Base-by-base conservation (phyloP, 2,329 filamentous ascomycete genomes). In the Periconia macrospinosa region DNA sequence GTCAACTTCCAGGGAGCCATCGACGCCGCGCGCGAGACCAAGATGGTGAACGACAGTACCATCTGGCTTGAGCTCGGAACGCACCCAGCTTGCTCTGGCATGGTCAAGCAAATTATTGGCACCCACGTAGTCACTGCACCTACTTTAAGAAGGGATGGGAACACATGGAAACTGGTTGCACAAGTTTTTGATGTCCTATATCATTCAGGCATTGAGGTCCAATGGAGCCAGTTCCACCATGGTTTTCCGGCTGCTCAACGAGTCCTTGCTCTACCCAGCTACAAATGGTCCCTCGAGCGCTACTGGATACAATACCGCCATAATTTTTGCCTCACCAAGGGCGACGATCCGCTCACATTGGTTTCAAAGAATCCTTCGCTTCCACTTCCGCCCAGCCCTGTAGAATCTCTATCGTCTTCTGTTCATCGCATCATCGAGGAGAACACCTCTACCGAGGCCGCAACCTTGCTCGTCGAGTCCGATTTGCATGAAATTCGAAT, bases 191-290 rank as follows among this genome's bases (percentile, higher is more conserved):
- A 15, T 2, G 9, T 33, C 3, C 40, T 64, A 0, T 81, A 89
- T 66, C 67, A 65, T 1, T 75, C 73, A 1, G 86, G 86, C 0
- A 60, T 85, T 1, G 72, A 78, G 7, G 71, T 90, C 18, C 73
- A 83, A 56, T 90, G 86, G 84, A 78, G 79, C 42, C 84, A 85
- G 65, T 86, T 52, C 35, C 74, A 79, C 50, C 57, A 63, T 1
- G 72, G 71, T 6, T 76, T 81, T 23, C 67, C 23, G 14, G 3
- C 27, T 2, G 47, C 40, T 1, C 56, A 50, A 18, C n/a, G 30
- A 3, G 49, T 63, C 1, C 6, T 62, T 2, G 13, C 30, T 2
- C 49, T 65, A 0, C 62, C 86, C 1, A 52, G 65, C 1, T 76
- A 76, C 49, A 42, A 37, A 6, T 77, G 64, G 62, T 60, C 75